Evolutionary conservation across 2,329 filamentous ascomycete species (phyloP).

Genomic region (Acephala macrosclerotiorum): DNA sequence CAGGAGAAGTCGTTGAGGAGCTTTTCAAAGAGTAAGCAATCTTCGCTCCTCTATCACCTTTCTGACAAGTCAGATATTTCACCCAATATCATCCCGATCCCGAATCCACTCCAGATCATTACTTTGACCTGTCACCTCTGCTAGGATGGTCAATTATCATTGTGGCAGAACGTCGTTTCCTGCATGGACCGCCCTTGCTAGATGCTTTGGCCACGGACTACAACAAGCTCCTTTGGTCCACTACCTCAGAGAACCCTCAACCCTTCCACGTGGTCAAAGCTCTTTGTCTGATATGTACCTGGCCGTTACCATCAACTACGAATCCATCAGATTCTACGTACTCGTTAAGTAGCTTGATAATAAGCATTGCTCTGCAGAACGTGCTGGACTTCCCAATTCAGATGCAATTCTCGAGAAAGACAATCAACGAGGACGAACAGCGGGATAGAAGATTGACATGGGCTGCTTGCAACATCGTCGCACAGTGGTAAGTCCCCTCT

Average conservation of each 20-base stretch:
- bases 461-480: constrained; percentile 73
- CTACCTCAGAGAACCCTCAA: constrained; percentile 33
- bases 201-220: constrained; percentile 25
- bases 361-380: constrained; percentile 41
- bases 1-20: background rate
- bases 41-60: constrained; percentile 34
- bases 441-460: constrained; percentile 69
- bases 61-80: constrained; percentile 59
- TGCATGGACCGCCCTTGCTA: constrained; percentile 59
- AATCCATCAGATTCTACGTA: constrained; percentile 38
- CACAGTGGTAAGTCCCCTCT: constrained; percentile 59
- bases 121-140: constrained; percentile 64
- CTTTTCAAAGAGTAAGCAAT: constrained; percentile 2
- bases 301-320: constrained; percentile 40
- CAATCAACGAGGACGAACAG: constrained; percentile 29
- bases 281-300: constrained; percentile 40
- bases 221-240: constrained; percentile 33
- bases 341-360: constrained; percentile 40
- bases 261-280: constrained; percentile 35
- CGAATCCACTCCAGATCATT: constrained; percentile 60
- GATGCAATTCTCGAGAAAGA: constrained; percentile 35
- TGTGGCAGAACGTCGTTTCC: constrained; percentile 66
- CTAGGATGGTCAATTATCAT: constrained; percentile 74
- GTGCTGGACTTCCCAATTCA: constrained; percentile 38
- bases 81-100: constrained; percentile 67